Conservation (phyloP, 2,329 filamentous ascomycete genomes). For the Cercospora janseana region DNA sequence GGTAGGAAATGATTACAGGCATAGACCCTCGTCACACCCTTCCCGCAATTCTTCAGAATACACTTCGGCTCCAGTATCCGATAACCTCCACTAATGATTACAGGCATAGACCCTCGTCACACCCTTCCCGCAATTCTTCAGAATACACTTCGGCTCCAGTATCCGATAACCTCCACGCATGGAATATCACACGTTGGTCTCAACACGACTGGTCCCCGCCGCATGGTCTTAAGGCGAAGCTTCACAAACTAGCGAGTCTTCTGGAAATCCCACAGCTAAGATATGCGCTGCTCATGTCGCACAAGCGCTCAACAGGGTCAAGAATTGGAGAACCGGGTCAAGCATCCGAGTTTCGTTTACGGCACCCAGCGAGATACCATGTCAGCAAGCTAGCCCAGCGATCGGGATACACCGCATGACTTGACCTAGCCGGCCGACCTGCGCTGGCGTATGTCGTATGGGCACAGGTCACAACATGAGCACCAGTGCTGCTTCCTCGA, state of each 20-base stretch:
- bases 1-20: constrained; percentile 4
- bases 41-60: constrained; percentile 13
- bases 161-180: neutral
- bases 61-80: neutral
- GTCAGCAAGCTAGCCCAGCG: constrained; percentile 3
- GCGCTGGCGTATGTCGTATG: constrained; percentile 6
- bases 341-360: constrained; percentile 1
- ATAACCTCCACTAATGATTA: neutral
- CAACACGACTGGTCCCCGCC: neutral
- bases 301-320: neutral
- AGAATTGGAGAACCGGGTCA: neutral
- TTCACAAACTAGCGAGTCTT: neutral
- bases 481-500: too few relatives aligned
- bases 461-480: constrained; percentile 24
- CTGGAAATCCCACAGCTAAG: neutral
- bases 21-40: constrained; percentile 15
- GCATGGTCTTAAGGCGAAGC: neutral
- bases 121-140: constrained; percentile 14
- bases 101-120: constrained; percentile 7
- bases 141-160: constrained; percentile 3
- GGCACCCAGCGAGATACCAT: too few relatives aligned
- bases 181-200: too few relatives aligned
- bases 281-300: neutral
- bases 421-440: constrained; percentile 14
- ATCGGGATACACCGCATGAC: constrained; percentile 12